These are phyloP conservation scores for Colletotrichum euphorbiae DNA, from an alignment of 2,329 filamentous ascomycete genomes.

Conservation along the genomic window DNA sequence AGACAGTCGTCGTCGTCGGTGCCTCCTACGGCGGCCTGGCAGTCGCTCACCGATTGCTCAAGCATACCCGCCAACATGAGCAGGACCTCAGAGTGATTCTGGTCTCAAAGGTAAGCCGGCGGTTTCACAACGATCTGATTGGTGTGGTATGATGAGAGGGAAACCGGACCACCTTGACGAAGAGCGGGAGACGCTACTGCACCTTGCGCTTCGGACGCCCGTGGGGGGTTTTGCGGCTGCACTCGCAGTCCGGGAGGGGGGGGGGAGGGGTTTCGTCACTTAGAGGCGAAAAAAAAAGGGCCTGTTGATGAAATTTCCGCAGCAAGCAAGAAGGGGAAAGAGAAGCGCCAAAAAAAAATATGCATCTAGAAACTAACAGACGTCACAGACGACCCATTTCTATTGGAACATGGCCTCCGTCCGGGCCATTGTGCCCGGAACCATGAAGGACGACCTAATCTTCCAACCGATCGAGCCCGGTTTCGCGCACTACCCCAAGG, in stretches of 20 bases:
- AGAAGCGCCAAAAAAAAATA: background rate
- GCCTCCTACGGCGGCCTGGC: conserved; percentile 66
- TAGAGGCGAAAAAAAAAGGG: no score
- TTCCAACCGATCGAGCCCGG: conserved; percentile 62
- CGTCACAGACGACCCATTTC: conserved; percentile 64
- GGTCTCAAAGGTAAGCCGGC: conserved; percentile 61
- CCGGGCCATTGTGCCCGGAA: conserved; percentile 64
- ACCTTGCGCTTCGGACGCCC: conserved; percentile 21
- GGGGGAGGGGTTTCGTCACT: background rate
- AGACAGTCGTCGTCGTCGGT: conserved; percentile 66
- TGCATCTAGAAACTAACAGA: conserved; percentile 1
- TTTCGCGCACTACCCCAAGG: conserved; percentile 61
- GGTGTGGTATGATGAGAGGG: background rate
- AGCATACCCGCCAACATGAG: conserved; percentile 58
- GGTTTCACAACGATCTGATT: background rate
- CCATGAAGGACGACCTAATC: conserved; percentile 62
- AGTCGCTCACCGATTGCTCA: conserved; percentile 65
- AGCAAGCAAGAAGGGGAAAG: background rate
- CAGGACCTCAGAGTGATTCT: conserved; percentile 65
- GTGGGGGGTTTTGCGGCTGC: conserved; percentile 11
- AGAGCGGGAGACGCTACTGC: background rate
- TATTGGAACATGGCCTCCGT: conserved; percentile 70
- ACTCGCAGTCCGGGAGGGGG: background rate
- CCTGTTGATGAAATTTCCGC: no score
- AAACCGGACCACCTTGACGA: background rate